Evolutionary conservation across 1,284 basidiomycete genomes (phyloP), one percentile per base, ranked within the genome.

Genomic region (Cronartium quercuum): DNA sequence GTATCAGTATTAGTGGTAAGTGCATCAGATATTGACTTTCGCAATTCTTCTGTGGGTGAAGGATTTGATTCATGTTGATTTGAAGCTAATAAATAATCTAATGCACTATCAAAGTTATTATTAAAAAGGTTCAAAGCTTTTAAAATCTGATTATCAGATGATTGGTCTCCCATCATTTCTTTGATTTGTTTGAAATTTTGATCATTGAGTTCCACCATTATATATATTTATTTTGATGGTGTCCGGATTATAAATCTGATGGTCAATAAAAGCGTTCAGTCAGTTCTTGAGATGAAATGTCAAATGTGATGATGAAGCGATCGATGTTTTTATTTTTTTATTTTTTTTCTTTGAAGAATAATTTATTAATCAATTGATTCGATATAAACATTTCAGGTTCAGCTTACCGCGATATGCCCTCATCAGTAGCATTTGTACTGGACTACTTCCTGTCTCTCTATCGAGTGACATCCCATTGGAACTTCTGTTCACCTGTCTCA

Each of bases 21-120:
- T 21, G 66, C 66, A 55, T 68, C 58, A 24, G 73, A 44, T 57
- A 75, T 44, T 18, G 73, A 75, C 38, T 75, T 55, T 3, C 66
- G 41, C 24, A 75, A 55, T 38, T 68, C 57, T 29, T 71, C 42
- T 15, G 47, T 51, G 6, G 47, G 24, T 18, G 18, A 6, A 21
- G 47, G 6, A 18, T 51, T 15, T 15, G 24, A 0, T 9, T 51
- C 47, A 18, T 44, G 42, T 9, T 51, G 18, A 13, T 51, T 41
- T 40, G 37, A 38, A 10, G 29, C 73, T 15, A 75, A 66, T 3
- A 75, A 37, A 57, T 68, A 62, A 61, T 75, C 57, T 6, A 75
- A 40, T 7, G 73, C 42, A 41, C 24, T 15, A 35, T 75, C 73
- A 35, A 75, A 75, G 40, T 75, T 44, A 29, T 64, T 67, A 13